Evolutionary conservation across 73 alveolate genomes (phyloP).

Genomic region (Symbiodinium natans): DNA sequence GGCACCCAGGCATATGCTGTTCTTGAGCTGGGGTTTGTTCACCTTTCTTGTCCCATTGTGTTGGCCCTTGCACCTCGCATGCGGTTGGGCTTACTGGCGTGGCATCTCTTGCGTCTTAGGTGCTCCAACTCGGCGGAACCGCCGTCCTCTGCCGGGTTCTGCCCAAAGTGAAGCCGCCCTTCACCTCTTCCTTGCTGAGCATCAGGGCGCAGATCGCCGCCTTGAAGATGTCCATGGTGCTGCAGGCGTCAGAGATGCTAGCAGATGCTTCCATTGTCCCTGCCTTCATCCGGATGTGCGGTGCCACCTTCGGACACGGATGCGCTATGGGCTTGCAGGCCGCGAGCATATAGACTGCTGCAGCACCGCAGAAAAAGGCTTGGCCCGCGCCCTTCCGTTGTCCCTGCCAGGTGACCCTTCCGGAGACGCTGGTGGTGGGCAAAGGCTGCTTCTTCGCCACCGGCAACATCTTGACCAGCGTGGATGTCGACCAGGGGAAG

Average conservation of each 20-base stretch:
- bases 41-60: too few species aligned
- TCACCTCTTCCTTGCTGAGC: constrained; percentile 32
- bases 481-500: constrained; percentile 64
- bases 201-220: constrained; percentile 63
- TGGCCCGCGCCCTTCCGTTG: not conserved
- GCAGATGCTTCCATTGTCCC: constrained; percentile 68
- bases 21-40: too few species aligned
- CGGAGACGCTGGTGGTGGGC: constrained; percentile 79
- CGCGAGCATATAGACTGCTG: too few species aligned
- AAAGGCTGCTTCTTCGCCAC: constrained; percentile 59
- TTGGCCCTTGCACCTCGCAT: too few species aligned
- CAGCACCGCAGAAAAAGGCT: not conserved
- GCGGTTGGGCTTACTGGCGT: too few species aligned
- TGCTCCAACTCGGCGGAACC: constrained; percentile 50
- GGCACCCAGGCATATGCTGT: not conserved
- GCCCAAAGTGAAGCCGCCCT: constrained; percentile 55
- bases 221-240: constrained; percentile 67
- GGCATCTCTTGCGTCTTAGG: not conserved
- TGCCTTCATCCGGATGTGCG: constrained; percentile 55
- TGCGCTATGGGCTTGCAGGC: constrained; percentile 88
- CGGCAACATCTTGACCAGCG: constrained; percentile 71
- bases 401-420: constrained; percentile 49
- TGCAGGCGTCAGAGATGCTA: constrained; percentile 53
- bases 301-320: constrained; percentile 67
- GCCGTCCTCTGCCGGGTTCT: constrained; percentile 30